Base-by-base conservation (phyloP, 2,329 filamentous ascomycete genomes). In the Aspergillus japonicus region DNA sequence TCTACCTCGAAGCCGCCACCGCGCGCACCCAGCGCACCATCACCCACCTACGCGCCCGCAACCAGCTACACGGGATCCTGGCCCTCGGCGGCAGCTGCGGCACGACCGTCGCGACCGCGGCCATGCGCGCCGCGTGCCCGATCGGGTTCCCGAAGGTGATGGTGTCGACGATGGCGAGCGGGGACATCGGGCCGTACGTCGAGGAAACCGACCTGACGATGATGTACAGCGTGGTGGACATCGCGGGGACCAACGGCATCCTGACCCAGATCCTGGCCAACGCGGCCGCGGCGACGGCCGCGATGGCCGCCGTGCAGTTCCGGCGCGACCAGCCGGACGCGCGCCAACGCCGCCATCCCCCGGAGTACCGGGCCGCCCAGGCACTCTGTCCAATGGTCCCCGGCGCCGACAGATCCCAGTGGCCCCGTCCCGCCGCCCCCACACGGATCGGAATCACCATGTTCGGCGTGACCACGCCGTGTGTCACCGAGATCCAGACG, bases 381-480 rank as follows among this genome's bases (percentile, higher is more conserved):
- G 26, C 8, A 19, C n/a, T 14, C 21, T 19, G n/a, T 11, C 23
- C 2, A 23, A 23, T 3, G 23, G 23, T 23, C 3, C 2, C 23
- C 23, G 23, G 2, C 23, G 23, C 44, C 8, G 23, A 58, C 55
- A 35, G 23, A 56, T 26, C 3, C 7, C 31, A 1, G 31, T 5
- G 7, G 11, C 7, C 7, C 31, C 7, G 31, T 6, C 35, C 21
- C 6, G 1, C 39, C 33, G 5, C 10, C 33, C 33, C 14, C 39
- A 19, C 8, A 44, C 35, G 53, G 1, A 77, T 91, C 6, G 88
- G 82, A 0, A 82, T 90, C 24, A 89, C 88, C 2, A 91, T 91
- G 88, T 91, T 90, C 68, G 88, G 89, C 2, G 87, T 91, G 6
- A 91, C 89, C 0, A 91, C 88, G 0, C 87, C 87, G 0, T 84